Evolutionary conservation across 2,329 filamentous ascomycete genomes (phyloP).

Genomic region (Colletotrichum acutatum): DNA sequence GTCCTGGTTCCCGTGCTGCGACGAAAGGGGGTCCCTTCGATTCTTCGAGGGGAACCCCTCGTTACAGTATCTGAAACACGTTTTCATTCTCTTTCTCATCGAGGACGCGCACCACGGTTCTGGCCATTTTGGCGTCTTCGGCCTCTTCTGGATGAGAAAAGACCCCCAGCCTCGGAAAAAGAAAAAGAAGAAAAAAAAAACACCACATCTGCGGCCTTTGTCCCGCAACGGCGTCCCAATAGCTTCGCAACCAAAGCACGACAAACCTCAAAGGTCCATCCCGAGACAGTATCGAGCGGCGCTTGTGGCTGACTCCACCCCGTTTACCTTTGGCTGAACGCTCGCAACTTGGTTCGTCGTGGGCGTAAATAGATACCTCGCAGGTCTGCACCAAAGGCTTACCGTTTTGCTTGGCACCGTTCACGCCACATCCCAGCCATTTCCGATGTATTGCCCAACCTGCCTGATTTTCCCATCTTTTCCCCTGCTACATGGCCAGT

Average conservation of each 20-base stretch:
- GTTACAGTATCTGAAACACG: not conserved
- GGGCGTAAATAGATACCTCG: not conserved
- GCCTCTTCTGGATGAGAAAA: not conserved
- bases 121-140: not conserved
- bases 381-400: not conserved
- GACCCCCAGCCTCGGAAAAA: not conserved
- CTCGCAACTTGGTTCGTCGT: not conserved
- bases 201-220: not conserved
- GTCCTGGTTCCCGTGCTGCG: constrained; percentile 17
- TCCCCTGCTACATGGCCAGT: not conserved
- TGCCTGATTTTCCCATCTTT: not conserved
- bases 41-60: constrained; percentile 8
- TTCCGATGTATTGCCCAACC: not conserved
- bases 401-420: constrained; percentile 12
- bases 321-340: constrained; percentile 21
- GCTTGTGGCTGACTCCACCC: constrained; percentile 28
- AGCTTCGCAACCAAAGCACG: not conserved
- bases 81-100: not conserved
- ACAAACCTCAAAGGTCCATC: not conserved
- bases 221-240: constrained; percentile 22
- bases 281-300: constrained; percentile 17
- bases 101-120: not conserved
- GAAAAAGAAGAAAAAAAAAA: not conserved
- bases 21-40: not conserved
- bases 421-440: constrained; percentile 16